These are phyloP conservation scores for Scytalidium lignicola DNA, from an alignment of 2,329 filamentous ascomycete species.

Conservation along the genomic window DNA sequence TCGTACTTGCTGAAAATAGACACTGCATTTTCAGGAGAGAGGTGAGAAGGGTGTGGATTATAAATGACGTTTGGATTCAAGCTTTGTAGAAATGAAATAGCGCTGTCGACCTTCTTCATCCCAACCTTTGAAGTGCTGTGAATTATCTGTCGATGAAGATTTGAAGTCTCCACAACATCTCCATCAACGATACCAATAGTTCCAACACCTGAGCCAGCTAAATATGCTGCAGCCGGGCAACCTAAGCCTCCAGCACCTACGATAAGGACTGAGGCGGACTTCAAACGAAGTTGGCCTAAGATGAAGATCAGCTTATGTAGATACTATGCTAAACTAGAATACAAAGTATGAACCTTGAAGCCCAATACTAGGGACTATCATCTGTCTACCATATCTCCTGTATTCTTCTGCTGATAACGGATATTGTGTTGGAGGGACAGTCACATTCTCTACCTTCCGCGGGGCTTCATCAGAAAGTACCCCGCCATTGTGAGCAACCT, in stretches of 20 bases:
- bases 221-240: slow-evolving; percentile 87
- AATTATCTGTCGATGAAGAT: slow-evolving; percentile 86
- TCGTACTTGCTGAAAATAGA: slow-evolving; percentile 68
- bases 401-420: slow-evolving; percentile 71
- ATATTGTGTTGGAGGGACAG: slow-evolving; percentile 45
- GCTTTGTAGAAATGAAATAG: slow-evolving; percentile 55
- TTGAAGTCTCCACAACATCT: slow-evolving; percentile 82
- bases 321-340: neutral
- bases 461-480: neutral
- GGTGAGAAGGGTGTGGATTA: slow-evolving; percentile 54
- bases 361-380: slow-evolving; percentile 81
- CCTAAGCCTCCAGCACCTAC: slow-evolving; percentile 87
- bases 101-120: slow-evolving; percentile 75
- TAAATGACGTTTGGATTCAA: slow-evolving; percentile 71
- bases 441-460: neutral
- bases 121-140: slow-evolving; percentile 69
- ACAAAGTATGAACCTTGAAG: slow-evolving; percentile 52
- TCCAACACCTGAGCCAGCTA: slow-evolving; percentile 84
- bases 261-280: slow-evolving; percentile 66
- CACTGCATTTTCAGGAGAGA: slow-evolving; percentile 64
- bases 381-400: slow-evolving; percentile 80
- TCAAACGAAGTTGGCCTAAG: slow-evolving; percentile 70
- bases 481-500: slow-evolving; percentile 1
- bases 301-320: neutral
- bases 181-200: slow-evolving; percentile 81